These are phyloP conservation scores for Pichia ethanolica DNA, from an alignment of 805 yeast genomes.

Conservation along the genomic window DNA sequence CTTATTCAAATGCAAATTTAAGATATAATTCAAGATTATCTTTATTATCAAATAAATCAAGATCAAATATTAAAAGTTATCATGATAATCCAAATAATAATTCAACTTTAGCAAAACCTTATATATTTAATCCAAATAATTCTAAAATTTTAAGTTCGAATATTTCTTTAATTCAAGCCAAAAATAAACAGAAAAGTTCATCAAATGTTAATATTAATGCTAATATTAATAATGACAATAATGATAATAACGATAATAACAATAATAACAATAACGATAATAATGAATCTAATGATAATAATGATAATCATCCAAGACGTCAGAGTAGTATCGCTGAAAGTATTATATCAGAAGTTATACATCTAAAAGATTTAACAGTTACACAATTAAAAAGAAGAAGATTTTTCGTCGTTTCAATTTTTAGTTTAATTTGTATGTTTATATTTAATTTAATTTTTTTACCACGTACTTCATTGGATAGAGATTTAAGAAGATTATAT, in stretches of 20 bases:
- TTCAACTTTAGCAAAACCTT: not conserved
- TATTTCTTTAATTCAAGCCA: not conserved
- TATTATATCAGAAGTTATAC: conserved; percentile 21
- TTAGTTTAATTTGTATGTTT: conserved; percentile 41
- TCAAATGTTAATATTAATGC: not conserved
- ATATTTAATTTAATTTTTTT: conserved; percentile 63
- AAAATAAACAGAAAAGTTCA: not conserved
- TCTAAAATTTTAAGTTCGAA: not conserved
- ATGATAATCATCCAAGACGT: not conserved
- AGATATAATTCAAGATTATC: conserved; percentile 1
- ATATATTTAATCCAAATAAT: conserved; percentile 2
- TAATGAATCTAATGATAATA: not conserved
- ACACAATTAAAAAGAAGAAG: conserved; percentile 27
- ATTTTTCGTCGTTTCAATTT: conserved; percentile 23
- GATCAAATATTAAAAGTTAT: not conserved
- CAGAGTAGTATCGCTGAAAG: conserved; percentile 19
- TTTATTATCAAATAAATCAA: not conserved
- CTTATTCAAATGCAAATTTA: not conserved
- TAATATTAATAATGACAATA: not conserved
- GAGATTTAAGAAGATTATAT: conserved; percentile 75
- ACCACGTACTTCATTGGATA: conserved; percentile 74
- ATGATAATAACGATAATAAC: not conserved
- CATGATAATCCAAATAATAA: conserved; percentile 2
- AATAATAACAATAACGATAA: not conserved
- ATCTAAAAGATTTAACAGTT: conserved; percentile 22